These are phyloP conservation scores for Endoconidiophora polonica DNA, from an alignment of 2,329 filamentous ascomycete genomes.

Conservation along the genomic window DNA sequence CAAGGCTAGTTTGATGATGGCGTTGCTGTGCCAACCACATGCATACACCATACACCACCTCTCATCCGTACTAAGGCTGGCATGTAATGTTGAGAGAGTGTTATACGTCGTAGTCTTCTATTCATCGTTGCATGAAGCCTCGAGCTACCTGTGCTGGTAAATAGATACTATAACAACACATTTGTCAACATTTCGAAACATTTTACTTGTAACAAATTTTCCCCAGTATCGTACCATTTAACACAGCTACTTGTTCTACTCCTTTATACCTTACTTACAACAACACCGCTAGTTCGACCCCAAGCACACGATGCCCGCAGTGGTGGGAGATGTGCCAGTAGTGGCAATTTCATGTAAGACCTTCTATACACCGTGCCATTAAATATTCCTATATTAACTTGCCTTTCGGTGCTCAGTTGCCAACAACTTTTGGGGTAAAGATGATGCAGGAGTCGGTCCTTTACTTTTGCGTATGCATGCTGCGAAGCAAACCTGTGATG, in stretches of 20 bases:
- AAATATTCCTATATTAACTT: not conserved
- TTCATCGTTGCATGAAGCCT: too few species aligned
- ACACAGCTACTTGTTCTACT: too few species aligned
- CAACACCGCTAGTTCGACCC: not conserved
- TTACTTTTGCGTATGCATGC: constrained; percentile 87
- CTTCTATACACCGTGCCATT: not conserved
- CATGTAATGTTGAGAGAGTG: too few species aligned
- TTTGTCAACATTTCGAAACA: too few species aligned
- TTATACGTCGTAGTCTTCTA: too few species aligned
- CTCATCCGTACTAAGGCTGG: too few species aligned
- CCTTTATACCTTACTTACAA: not conserved
- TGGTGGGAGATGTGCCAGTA: constrained; percentile 43
- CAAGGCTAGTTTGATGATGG: too few species aligned
- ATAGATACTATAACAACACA: too few species aligned
- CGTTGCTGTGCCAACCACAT: constrained; percentile 5
- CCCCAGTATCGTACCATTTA: too few species aligned
- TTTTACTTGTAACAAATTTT: too few species aligned
- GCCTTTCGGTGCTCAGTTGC: constrained; percentile 44
- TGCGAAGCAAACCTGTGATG: constrained; percentile 88
- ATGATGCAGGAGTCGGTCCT: constrained; percentile 86
- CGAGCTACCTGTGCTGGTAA: too few species aligned
- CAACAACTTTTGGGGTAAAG: constrained; percentile 99
- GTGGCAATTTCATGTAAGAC: constrained; percentile 50
- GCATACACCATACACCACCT: too few species aligned
- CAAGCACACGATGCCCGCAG: constrained; percentile 36